Evolutionary conservation across 2,329 filamentous ascomycete species (phyloP), one percentile per base, ranked within the genome.

Genomic region (Colletotrichum kahawae): DNA sequence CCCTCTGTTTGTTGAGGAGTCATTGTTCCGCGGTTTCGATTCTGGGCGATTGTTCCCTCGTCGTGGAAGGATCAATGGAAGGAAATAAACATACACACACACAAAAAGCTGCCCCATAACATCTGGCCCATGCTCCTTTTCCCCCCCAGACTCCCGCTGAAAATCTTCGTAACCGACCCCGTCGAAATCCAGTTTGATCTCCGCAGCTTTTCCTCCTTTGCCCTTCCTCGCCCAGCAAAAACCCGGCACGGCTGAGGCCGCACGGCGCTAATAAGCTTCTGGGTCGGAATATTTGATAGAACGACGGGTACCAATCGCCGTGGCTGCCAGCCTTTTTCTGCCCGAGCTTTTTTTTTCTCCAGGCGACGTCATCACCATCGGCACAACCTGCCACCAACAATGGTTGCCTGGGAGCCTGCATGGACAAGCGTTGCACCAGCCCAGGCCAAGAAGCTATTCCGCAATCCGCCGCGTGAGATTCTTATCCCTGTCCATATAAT

Each of bases 191-290:
- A 14, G 59, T 43, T 56, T 71, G 33, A 43, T 66, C 71, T 71
- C 68, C 54, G 68, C 67, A n/a, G 21, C 43, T 29, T 70, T 70
- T 12, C 36, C 16, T 48, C 16, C n/a, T 29, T 57, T 57, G 21
- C 27, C 18, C 27, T 1, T 1, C 54, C 54, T 57, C 54, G 54
- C 69, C 27, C 57, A 21, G 21, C 34, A 29, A 56, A 54, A 71
- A 65, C 67, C 68, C 62, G 16, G 57, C 62, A 63, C 67, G 71
- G 71, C 51, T 60, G n/a, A 71, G 51, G 54, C 72, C 68, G 72
- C 36, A 54, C 62, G 43, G 10, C 43, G 43, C 70, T 48, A 48
- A 57, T 48, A 48, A 48, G 43, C 43, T 48, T 48, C 43, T 48
- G 43, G 43, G 43, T 48, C 43, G 43, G 43, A 48, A 48, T 21